Base-by-base conservation (phyloP, 805 yeast species). In the Wickerhamomyces ciferrii region DNA sequence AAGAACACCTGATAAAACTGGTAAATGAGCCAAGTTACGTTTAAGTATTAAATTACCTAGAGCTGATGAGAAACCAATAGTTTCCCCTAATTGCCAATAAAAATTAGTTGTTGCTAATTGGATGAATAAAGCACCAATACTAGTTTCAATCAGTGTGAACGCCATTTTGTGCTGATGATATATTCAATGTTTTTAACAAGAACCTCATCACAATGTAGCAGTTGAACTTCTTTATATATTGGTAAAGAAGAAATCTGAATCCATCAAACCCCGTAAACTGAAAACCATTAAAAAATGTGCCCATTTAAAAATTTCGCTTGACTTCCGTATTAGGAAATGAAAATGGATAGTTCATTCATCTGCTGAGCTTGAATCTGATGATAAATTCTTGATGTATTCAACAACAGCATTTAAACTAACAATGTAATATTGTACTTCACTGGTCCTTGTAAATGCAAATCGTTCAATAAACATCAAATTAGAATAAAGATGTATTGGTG, bases 321-420 rank as follows among this genome's bases (percentile, higher is more conserved):
- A 39, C 23, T 13, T 36, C 31, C 31, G 14, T 4, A 13, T 27
- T 7, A 5, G 31, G 31, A 6, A 23, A 23, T 8, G 8, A 23
- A 6, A 23, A 23, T 23, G 25, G n/a, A n/a, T n/a, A n/a, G n/a
- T 29, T 29, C 19, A 32, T 32, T 32, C 35, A 15, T 32, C 35
- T 18, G 7, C 14, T 8, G 38, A 35, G 11, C 38, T 35, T 15
- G 21, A 17, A 10, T 35, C 38, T 18, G 15, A 15, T 10, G 39
- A 20, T 18, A 94, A 62, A 13, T 80, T 76, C 46, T 81, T 78
- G 10, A 94, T 77, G 60, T 89, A 94, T 49, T 83, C 79, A 13
- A 90, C 79, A 1, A 97, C 97, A 2, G 95, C 95, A 57, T 86
- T 88, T 24, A 92, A 65, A n/a, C 96, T 87, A 25, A 96, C 87